Base-by-base conservation (phyloP, 495 filamentous ascomycete species). In the Penicillium robsamsonii region DNA sequence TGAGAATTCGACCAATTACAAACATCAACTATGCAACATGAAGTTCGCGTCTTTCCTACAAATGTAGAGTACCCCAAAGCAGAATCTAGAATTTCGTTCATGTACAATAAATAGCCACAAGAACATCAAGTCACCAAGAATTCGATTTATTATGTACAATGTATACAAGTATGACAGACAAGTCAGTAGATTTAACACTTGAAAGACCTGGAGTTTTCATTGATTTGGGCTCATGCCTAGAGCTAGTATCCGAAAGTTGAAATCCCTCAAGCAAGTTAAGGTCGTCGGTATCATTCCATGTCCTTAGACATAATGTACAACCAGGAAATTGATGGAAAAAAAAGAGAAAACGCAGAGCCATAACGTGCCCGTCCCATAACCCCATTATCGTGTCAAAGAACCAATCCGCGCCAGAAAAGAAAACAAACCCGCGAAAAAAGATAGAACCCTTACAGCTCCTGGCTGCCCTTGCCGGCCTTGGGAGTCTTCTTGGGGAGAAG, bases 401-500 rank as follows among this genome's bases (percentile, higher is more conserved):
- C 84, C 81, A 77, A 77, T 72, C 73, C 75, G 70, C 74, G 75
- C 75, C 75, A 73, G 82, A 84, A 70, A 77, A 75, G 77, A 81
- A 84, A 77, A 79, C 75, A 74, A 73, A 80, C 79, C 84, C 79
- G 77, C 57, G 67, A 68, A 73, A 72, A 54, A 68, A 72, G 68
- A 74, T 67, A 72, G 70, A 37, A 37, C 71, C 66, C 70, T 81
- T 87, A 96, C 75, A 96, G 80, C 83, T 96, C 92, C 81, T 96
- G 91, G 79, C 89, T 92, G 70, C 81, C 86, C 86, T 96, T 96
- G 76, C 89, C 91, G 74, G 83, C 80, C 87, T 96, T 96, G 70
- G 85, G 82, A 40, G 92, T 95, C 88, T 97, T 97, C 90, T 97
- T 96, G 75, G 92, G 92, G 20, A 97, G 87, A 44, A 97, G 89